Conservation (phyloP, 305 asterid genomes). For the Ilex paraguariensis region DNA sequence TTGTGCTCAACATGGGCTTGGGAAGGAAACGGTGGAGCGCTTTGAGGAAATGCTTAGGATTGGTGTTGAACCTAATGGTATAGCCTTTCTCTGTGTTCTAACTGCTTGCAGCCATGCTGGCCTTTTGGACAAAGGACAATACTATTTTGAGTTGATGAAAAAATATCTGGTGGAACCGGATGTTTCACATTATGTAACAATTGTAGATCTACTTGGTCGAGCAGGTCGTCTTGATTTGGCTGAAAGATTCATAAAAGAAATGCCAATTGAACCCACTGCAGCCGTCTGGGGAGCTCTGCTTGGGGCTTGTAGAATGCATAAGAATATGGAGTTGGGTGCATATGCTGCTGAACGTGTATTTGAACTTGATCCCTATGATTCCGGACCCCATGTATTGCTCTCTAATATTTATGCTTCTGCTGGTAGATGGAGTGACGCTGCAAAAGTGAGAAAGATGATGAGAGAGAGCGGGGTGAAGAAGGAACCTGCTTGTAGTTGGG, state of each 20-base stretch:
- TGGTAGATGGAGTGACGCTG: constrained; percentile 67
- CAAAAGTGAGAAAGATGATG: constrained; percentile 77
- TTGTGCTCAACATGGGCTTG: constrained; percentile 82
- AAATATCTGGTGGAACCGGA: constrained; percentile 44
- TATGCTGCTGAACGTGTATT: constrained; percentile 80
- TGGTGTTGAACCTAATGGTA: constrained; percentile 55
- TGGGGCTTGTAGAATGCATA: constrained; percentile 88
- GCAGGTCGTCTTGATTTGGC: constrained; percentile 70
- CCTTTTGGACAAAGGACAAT: constrained; percentile 58
- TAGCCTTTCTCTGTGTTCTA: constrained; percentile 69
- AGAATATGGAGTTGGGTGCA: constrained; percentile 61
- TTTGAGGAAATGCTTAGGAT: constrained; percentile 54
- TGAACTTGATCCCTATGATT: constrained; percentile 74
- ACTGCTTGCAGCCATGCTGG: constrained; percentile 90
- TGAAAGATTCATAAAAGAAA: constrained; percentile 44
- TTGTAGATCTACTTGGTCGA: constrained; percentile 77
- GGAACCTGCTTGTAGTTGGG: constrained; percentile 95
- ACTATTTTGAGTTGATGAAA: constrained; percentile 68
- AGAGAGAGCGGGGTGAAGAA: constrained; percentile 69
- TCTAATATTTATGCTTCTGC: constrained; percentile 78
- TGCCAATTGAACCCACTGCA: constrained; percentile 62
- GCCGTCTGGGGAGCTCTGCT: constrained; percentile 83
- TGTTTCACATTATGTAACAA: constrained; percentile 58
- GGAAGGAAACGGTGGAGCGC: constrained; percentile 48
- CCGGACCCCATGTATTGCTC: constrained; percentile 78